A percentile compares a stretch with the other conserved stretches of the same genome.
Conservation (phyloP, 1,139 yeast genomes). For the Saccharomyces hybrid region DNA sequence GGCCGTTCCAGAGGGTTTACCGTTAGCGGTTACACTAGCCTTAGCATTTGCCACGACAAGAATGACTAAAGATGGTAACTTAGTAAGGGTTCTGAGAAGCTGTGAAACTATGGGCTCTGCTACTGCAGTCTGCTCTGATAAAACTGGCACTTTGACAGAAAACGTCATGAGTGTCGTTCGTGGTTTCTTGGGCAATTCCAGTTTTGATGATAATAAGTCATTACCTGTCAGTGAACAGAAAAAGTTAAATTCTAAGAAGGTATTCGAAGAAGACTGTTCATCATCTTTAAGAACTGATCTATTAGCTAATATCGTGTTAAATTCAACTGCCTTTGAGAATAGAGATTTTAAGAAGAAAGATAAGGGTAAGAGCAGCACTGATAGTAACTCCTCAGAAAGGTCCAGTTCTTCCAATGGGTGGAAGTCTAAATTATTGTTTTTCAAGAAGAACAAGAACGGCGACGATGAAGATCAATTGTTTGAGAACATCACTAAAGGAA, state of each 20-base stretch:
- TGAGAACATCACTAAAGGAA: conserved; percentile 14
- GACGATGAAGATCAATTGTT: conserved; percentile 18
- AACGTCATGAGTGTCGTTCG: conserved; percentile 84
- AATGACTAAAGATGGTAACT: conserved; percentile 93
- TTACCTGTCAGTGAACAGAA: conserved; percentile 23
- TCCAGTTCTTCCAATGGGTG: background rate
- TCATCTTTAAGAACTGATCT: conserved; percentile 37
- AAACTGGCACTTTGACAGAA: conserved; percentile 93
- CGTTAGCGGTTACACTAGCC: conserved; percentile 91
- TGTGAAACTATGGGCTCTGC: conserved; percentile 99
- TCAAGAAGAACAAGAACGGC: background rate
- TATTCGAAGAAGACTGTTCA: conserved; percentile 22
- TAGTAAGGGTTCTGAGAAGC: conserved; percentile 86
- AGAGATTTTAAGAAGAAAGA: conserved; percentile 24
- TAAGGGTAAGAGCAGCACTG: background rate
- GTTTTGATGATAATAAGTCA: conserved; percentile 29
- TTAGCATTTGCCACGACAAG: conserved; percentile 96
- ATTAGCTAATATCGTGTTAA: conserved; percentile 58
- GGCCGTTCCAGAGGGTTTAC: conserved; percentile 97
- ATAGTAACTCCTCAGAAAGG: background rate
- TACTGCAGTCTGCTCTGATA: conserved; percentile 92
- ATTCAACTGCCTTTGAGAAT: conserved; percentile 87
- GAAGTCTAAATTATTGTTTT: conserved; percentile 18
- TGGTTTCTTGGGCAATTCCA: conserved; percentile 51
- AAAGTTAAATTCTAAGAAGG: conserved; percentile 30